Base-by-base conservation (phyloP, 495 filamentous ascomycete species). In the Xanthoparmelia taractica region DNA sequence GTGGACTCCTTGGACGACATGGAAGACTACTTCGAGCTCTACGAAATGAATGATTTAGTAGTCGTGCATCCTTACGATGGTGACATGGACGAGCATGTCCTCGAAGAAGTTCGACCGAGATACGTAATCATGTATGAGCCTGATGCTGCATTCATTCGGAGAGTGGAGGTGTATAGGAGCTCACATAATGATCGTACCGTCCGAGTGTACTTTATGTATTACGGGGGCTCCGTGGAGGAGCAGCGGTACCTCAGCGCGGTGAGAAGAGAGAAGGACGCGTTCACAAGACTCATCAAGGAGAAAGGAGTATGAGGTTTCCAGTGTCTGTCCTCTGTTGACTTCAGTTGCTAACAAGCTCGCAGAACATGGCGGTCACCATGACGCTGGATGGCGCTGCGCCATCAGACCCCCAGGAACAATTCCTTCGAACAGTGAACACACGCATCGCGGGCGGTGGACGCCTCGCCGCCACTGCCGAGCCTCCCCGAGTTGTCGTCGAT, bases 51-150 rank as follows among this genome's bases (percentile, higher is more conserved):
- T 50, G 87, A 96, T 67, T 77, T 97, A 31, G 81, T 96, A 27
- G 84, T 96, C 56, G 79, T 97, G 48, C 94, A 97, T 73, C 89
- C 94, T 4, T 98, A 96, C 73, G 88, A 90, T 70, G 94, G 92
- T 13, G 94, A 98, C 71, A 89, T 92, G 80, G 95, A 97, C 75
- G 95, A 97, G 69, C 90, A 96, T 73, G 79, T 97, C 27, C 81
- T 98, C 2, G 95, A 97, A 71, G 94, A 98, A 75, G 78, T 92
- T 62, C 91, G 88, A 60, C 94, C 94, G 1, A 85, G 89, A 45
- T 97, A 96, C 74, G 91, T 98, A 54, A 89, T 98, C 70, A 97
- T 98, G 94, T 98, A 97, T 73, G 93, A 97, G 71, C 92, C 95
- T 23, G 92, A 97, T 68, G 83, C 92, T n/a, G 84, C 92, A 7